Evolutionary conservation across 768 basidiomycete species (phyloP), one percentile per base, ranked within the genome.

Genomic region (Wakefieldia striispora): DNA sequence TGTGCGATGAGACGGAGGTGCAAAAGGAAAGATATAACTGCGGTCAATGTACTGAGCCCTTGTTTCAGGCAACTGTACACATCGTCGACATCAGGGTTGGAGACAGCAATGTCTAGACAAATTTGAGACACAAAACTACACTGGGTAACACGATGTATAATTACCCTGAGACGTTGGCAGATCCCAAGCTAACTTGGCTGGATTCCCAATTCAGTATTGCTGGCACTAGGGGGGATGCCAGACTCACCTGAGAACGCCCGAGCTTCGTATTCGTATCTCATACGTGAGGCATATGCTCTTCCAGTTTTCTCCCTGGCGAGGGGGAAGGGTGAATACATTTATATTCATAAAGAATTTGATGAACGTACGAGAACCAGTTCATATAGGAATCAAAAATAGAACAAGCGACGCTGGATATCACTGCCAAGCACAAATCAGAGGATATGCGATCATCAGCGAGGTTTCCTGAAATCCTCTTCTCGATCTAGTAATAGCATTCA

Each of bases 151-250:
- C 19, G 21, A 31, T 7, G 36, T 12, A 37, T 11, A 10, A 39
- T 14, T 12, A 63, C 64, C 59, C 42, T 64, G 51, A n/a, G 61
- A 57, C 2, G 61, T 65, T 9, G 54, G 47, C 16, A 65, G 48
- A 49, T 64, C 64, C 17, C 42, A 48, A 14, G 35, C 33, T 6
- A 65, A 23, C 21, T 53, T 40, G 43, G 55, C 63, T 65, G 29
- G 33, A 36, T 39, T 2, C 38, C 10, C 4, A 38, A 33, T 33
- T 34, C 5, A 49, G 43, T 23, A 21, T 10, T 16, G 14, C 8
- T 23, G 21, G 4, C 14, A 10, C 19, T 34, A 10, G 40, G 20
- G 6, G 12, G 17, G 3, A 34, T 46, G 37, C 6, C 9, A 2
- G 13, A 5, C 44, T 43, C 34, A 59, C 64, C 56, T 14, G 47